Base-by-base conservation (phyloP, 1,139 yeast species). In the Yamadazyma membranifaciens region DNA sequence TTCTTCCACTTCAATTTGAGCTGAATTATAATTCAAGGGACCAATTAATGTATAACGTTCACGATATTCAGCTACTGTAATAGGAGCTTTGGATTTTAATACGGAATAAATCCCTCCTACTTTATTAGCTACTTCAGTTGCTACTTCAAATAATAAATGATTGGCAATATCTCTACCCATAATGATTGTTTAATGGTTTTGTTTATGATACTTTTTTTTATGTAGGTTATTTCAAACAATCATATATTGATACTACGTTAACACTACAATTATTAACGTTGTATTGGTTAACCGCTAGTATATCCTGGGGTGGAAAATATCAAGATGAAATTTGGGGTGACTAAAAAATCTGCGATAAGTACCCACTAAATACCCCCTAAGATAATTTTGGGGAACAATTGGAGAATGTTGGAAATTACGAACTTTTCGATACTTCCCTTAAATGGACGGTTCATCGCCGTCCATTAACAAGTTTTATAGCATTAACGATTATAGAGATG, bases 41-140 rank as follows among this genome's bases (percentile, higher is more conserved):
- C 98, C 98, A 47, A 92, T 73, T 42, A 89, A 73, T 25, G 89
- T 81, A 65, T 92, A 92, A 44, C 96, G 77, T 54, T 86, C 91
- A 51, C 87, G 78, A 65, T 89, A 92, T 65, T 92, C 98, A 35
- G 95, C 91, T 40, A 87, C 91, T 9, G 98, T 92, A 45, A 91
- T 91, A 6, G 97, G 97, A 6, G 98, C 98, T 66, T 92, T 92
- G 22, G 96, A 87, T 63, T 92, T 92, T 60, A 92, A 77, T 43
- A 92, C 98, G 24, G 98, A 89, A 69, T 92, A 92, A 62, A 92
- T 92, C 38, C 98, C 98, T 40, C 98, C 98, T 24, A 92, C 98
- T 55, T 95, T 78, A 71, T 92, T 91, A 56, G 98, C 98, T 38
- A 92, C 98, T 63, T 92, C 98, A 4, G 98, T 92, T 49, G 98